A percentile compares a stretch with the other conserved stretches of the same genome.
These are phyloP conservation scores for Amanita pseudoporphyria DNA, from an alignment of 768 basidiomycete genomes.

Conservation along the genomic window DNA sequence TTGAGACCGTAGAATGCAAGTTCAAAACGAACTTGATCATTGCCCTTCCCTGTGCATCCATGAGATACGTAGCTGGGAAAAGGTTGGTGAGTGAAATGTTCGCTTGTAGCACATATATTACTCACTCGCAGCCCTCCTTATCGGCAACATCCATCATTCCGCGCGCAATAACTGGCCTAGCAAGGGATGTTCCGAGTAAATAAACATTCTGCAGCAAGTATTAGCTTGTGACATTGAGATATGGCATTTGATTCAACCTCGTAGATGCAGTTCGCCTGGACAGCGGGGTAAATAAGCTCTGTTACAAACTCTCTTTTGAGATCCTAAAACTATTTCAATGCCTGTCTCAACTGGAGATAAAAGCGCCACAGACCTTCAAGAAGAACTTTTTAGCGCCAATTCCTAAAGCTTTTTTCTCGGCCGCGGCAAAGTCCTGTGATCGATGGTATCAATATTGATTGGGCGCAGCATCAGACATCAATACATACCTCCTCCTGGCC, in stretches of 20 bases:
- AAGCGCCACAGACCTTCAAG: slow-evolving; percentile 48
- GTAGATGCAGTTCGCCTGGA: slow-evolving; percentile 98
- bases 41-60: slow-evolving; percentile 99
- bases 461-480: not conserved
- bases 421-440: slow-evolving; percentile 83
- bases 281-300: slow-evolving; percentile 94
- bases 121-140: slow-evolving; percentile 91
- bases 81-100: not conserved
- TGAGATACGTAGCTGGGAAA: slow-evolving; percentile 79
- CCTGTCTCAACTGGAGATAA: not conserved
- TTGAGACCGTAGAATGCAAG: slow-evolving; percentile 98
- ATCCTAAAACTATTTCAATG: slow-evolving; percentile 41
- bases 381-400: slow-evolving; percentile 97
- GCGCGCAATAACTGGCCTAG: slow-evolving; percentile 96
- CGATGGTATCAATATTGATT: slow-evolving; percentile 8
- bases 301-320: slow-evolving; percentile 91
- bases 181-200: slow-evolving; percentile 94
- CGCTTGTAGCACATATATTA: slow-evolving; percentile 5
- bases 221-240: slow-evolving; percentile 5
- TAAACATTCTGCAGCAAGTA: slow-evolving; percentile 66
- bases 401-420: slow-evolving; percentile 77
- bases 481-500: slow-evolving; percentile 74
- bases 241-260: slow-evolving; percentile 44
- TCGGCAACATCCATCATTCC: slow-evolving; percentile 96
- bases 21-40: slow-evolving; percentile 99